phyloP scores from a whole-genome alignment of 2,329 filamentous ascomycete species.

The Phoma sp. region DNA sequence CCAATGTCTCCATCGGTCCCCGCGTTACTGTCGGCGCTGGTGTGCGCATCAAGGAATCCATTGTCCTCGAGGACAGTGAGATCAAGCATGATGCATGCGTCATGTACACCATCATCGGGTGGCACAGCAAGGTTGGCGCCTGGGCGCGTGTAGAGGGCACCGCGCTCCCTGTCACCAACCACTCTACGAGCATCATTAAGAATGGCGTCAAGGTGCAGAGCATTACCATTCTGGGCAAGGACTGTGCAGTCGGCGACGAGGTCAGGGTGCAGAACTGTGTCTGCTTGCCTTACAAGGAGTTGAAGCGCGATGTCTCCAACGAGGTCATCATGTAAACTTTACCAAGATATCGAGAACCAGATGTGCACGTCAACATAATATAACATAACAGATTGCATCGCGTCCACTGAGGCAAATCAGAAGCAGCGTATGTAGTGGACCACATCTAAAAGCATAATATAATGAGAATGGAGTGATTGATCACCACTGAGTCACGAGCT shows the following conservation, averaged over 20 bases:
- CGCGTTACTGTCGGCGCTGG: conserved; percentile 83
- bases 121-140: conserved; percentile 94
- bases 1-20: conserved; percentile 96
- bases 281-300: conserved; percentile 95
- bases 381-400: no score
- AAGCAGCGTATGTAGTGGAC: background rate
- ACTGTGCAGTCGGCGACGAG: conserved; percentile 92
- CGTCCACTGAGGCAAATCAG: no score
- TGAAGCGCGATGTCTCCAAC: conserved; percentile 90
- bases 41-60: conserved; percentile 91
- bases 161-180: conserved; percentile 83
- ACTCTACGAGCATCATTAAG: conserved; percentile 94
- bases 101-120: conserved; percentile 94
- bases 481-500: background rate
- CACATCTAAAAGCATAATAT: background rate
- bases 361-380: no score
- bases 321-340: conserved; percentile 82
- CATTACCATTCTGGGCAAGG: conserved; percentile 96
- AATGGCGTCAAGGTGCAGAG: conserved; percentile 98
- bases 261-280: conserved; percentile 97
- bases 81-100: conserved; percentile 97
- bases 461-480: background rate
- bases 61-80: conserved; percentile 92
- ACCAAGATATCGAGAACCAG: no score
- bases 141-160: conserved; percentile 98